Evolutionary conservation across 2,329 filamentous ascomycete species (phyloP).

Genomic region (Paecilomyces fulvus): DNA sequence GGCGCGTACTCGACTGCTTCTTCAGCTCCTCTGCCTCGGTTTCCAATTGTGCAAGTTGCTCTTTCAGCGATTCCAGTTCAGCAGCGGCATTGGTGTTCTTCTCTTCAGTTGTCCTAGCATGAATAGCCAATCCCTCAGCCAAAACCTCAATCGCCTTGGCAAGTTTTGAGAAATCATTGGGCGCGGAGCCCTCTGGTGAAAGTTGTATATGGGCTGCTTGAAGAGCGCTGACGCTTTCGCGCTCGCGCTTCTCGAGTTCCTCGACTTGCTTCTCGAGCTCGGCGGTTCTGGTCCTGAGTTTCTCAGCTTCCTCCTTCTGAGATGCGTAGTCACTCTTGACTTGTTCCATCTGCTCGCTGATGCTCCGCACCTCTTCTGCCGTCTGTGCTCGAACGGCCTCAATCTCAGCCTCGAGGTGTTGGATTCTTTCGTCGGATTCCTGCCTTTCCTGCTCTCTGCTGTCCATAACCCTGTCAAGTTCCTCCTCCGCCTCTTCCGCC

Average conservation of each 20-base stretch:
- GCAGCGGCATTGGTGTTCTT: conserved; percentile 52
- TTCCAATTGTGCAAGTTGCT: conserved; percentile 48
- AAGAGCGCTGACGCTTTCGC: conserved; percentile 47
- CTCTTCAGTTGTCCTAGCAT: conserved; percentile 51
- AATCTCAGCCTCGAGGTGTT: conserved; percentile 62
- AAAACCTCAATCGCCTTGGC: conserved; percentile 52
- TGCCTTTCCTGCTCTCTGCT: conserved; percentile 75
- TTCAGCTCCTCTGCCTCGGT: conserved; percentile 48
- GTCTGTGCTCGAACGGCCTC: conserved; percentile 48
- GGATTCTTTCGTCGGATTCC: conserved; percentile 59
- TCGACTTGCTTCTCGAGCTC: conserved; percentile 45
- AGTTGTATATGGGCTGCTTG: conserved; percentile 53
- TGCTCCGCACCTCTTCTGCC: conserved; percentile 34
- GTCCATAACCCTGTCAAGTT: conserved; percentile 75
- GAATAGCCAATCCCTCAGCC: conserved; percentile 52
- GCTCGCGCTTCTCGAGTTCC: conserved; percentile 43
- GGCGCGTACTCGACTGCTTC: conserved; percentile 45
- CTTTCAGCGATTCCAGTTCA: conserved; percentile 54
- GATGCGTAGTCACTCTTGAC: conserved; percentile 50
- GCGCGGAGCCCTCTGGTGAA: conserved; percentile 44
- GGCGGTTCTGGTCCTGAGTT: conserved; percentile 33
- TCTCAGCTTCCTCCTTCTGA: conserved; percentile 46
- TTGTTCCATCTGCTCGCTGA: conserved; percentile 43
- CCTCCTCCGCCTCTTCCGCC: conserved; percentile 84
- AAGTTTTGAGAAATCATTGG: conserved; percentile 50